A percentile compares a stretch with the other conserved stretches of the same genome.
These are phyloP conservation scores for Penicillium sp. DNA, from an alignment of 2,329 filamentous ascomycete species.

Conservation along the genomic window DNA sequence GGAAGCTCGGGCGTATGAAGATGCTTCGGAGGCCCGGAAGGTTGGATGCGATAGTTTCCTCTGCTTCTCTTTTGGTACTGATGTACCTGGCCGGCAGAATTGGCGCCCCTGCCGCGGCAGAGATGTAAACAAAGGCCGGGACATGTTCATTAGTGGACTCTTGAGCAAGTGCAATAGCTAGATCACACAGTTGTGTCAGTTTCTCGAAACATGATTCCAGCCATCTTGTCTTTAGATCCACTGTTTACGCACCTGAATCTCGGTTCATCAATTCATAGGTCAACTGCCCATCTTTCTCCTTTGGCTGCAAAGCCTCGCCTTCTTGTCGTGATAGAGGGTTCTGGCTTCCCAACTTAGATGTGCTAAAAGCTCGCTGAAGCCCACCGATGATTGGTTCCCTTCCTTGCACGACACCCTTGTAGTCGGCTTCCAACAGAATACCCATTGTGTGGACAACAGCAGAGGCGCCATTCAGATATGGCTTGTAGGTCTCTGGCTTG, in stretches of 20 bases:
- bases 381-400: conserved; percentile 78
- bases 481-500: conserved; percentile 73
- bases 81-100: conserved; percentile 84
- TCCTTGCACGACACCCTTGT: conserved; percentile 87
- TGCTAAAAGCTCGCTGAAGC: conserved; percentile 73
- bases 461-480: conserved; percentile 72
- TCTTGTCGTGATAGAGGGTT: conserved; percentile 67
- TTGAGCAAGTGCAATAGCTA: conserved; percentile 76
- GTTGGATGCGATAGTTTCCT: conserved; percentile 67
- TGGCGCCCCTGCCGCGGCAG: conserved; percentile 80
- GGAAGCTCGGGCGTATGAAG: conserved; percentile 80
- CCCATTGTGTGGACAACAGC: conserved; percentile 94
- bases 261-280: conserved; percentile 98
- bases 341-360: conserved; percentile 59
- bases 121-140: conserved; percentile 79
- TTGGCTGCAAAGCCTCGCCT: conserved; percentile 61
- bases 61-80: conserved; percentile 86
- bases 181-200: conserved; percentile 30
- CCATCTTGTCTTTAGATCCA: not conserved
- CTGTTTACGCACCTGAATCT: conserved; percentile 59
- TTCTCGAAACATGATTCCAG: not conserved
- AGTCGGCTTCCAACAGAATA: conserved; percentile 94
- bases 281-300: conserved; percentile 70
- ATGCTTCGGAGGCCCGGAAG: conserved; percentile 75
- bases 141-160: conserved; percentile 67